phyloP scores from a whole-genome alignment of 805 yeast genomes.

The Yamadazyma takamatsuzukensis region DNA sequence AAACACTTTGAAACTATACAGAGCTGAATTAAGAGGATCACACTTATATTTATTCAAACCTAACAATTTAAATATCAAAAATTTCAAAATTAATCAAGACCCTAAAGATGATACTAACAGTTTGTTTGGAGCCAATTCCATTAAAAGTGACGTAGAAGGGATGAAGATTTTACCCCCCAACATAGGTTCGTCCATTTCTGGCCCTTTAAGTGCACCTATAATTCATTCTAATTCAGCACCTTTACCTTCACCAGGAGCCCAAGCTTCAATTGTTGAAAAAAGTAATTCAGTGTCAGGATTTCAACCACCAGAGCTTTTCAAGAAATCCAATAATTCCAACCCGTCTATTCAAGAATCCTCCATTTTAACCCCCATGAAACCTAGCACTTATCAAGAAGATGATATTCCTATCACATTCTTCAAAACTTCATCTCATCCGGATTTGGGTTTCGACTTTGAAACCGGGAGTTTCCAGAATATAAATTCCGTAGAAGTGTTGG shows the following conservation, averaged over 20 bases:
- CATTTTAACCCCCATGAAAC: slow-evolving; percentile 3
- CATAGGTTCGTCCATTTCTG: slow-evolving; percentile 1
- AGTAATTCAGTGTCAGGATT: not conserved
- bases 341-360: slow-evolving; percentile 9
- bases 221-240: not conserved
- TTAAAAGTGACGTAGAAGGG: slow-evolving; percentile 1
- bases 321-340: slow-evolving; percentile 14
- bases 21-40: slow-evolving; percentile 72
- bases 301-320: slow-evolving; percentile 13
- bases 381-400: slow-evolving; percentile 2
- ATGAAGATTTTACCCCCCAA: not conserved
- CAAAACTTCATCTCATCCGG: slow-evolving; percentile 34
- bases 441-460: slow-evolving; percentile 42
- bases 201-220: slow-evolving; percentile 7
- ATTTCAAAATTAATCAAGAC: slow-evolving; percentile 16
- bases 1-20: slow-evolving; percentile 43
- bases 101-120: slow-evolving; percentile 5
- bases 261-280: slow-evolving; percentile 10
- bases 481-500: slow-evolving; percentile 61
- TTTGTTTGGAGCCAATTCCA: slow-evolving; percentile 1
- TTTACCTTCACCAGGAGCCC: slow-evolving; percentile 1
- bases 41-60: slow-evolving; percentile 58
- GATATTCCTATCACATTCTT: slow-evolving; percentile 19
- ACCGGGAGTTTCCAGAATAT: slow-evolving; percentile 44
- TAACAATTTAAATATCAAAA: slow-evolving; percentile 41